phyloP scores from a whole-genome alignment of 805 yeast genomes.

The Saccharomycopsis microspora region DNA sequence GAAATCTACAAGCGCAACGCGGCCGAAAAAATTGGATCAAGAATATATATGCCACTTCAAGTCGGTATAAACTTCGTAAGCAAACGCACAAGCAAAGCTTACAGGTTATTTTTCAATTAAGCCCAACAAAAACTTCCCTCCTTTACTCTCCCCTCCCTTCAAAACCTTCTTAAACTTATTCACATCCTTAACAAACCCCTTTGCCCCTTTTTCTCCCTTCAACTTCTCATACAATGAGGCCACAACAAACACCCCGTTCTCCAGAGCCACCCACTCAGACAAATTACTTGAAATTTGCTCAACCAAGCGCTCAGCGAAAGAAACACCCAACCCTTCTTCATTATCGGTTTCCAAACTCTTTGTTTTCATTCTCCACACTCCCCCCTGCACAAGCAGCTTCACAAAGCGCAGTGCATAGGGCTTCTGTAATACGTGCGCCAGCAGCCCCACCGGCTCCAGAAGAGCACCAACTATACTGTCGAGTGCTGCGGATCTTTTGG shows the following conservation, averaged over 20 bases:
- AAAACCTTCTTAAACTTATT: conserved; percentile 41
- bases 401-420: conserved; percentile 68
- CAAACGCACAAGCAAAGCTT: no score
- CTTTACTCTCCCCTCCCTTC: conserved; percentile 51
- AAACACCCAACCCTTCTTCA: conserved; percentile 40
- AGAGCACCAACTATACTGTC: conserved; percentile 45
- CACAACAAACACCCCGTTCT: conserved; percentile 67
- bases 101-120: conserved; percentile 18
- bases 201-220: conserved; percentile 26
- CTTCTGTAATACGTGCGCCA: conserved; percentile 56
- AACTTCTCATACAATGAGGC: conserved; percentile 70
- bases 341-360: conserved; percentile 35
- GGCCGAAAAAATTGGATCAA: no score
- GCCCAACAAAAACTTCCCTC: conserved; percentile 42
- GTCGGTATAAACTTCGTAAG: no score
- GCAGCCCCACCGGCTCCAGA: conserved; percentile 49
- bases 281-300: conserved; percentile 30
- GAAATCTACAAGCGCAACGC: no score
- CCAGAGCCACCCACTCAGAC: conserved; percentile 55
- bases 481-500: conserved; percentile 34
- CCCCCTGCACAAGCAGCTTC: conserved; percentile 73
- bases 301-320: conserved; percentile 36
- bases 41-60: no score
- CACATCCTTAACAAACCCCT: conserved; percentile 25
- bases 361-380: conserved; percentile 65